Evolutionary conservation across 768 basidiomycete genomes (phyloP).

Genomic region (Pulveroboletus ravenelii): DNA sequence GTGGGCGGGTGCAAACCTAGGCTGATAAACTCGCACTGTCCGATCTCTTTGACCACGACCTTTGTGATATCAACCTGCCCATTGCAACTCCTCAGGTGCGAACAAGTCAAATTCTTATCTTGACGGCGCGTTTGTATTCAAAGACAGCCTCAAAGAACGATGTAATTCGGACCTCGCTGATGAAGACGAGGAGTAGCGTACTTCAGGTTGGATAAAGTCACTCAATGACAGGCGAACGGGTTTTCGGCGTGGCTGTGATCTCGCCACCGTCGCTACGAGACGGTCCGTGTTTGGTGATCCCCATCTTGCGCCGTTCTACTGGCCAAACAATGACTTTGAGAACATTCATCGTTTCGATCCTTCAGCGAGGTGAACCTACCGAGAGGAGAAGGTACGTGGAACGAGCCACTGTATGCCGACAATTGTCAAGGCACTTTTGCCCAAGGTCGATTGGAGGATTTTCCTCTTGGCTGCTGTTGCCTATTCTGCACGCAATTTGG

Average conservation of each 20-base stretch:
- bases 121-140: too few relatives aligned
- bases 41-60: too few relatives aligned
- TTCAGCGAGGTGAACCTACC: slow-evolving; percentile 53
- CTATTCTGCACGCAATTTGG: slow-evolving; percentile 54
- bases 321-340: slow-evolving; percentile 50
- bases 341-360: slow-evolving; percentile 55
- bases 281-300: slow-evolving; percentile 53
- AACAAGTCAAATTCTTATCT: too few relatives aligned
- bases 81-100: too few relatives aligned
- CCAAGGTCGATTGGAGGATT: slow-evolving; percentile 60
- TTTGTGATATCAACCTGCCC: too few relatives aligned
- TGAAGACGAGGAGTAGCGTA: neutral
- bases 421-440: slow-evolving; percentile 37
- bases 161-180: slow-evolving; percentile 1
- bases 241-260: slow-evolving; percentile 5
- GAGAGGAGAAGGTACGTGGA: slow-evolving; percentile 45
- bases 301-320: slow-evolving; percentile 27
- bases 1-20: too few relatives aligned
- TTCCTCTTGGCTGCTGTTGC: slow-evolving; percentile 53
- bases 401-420: neutral
- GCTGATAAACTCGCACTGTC: too few relatives aligned
- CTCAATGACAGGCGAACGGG: neutral
- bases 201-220: neutral
- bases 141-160: neutral
- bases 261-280: slow-evolving; percentile 43